Evolutionary conservation across 2,329 filamentous ascomycete genomes (phyloP), one percentile per base, ranked within the genome.

Genomic region (Chaetomiaceae sp.): DNA sequence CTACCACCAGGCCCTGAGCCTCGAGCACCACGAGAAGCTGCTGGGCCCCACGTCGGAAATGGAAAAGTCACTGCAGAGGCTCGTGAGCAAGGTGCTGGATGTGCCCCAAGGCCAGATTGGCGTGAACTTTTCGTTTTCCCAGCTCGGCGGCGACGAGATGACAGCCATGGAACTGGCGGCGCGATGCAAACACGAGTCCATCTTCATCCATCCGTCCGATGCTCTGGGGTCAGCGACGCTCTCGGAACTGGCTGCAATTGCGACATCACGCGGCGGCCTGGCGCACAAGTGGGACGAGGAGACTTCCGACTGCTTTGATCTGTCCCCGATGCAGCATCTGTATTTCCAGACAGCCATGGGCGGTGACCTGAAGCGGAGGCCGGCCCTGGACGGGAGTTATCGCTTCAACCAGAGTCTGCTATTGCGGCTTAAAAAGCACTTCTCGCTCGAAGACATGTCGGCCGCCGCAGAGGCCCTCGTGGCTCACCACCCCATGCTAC

Each of bases 301-400:
- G 33, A 60, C 59, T 1, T 49, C 59, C 8, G 68, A 70, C 17
- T 65, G 53, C 27, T 79, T 77, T 55, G 70, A 72, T 9, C 66
- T 79, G 9, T 74, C 76, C 1, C 71, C 76, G 3, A 79, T 79
- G 71, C 77, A 80, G 62, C 72, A 74, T 48, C 65, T 80, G 4
- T 77, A 76, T 58, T 78, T 79, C 45, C 67, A 74, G 54, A 75
- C 74, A 0, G 62, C 66, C 2, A 71, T 75, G 61, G 70, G 70
- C 4, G 67, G 65, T 1, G 63, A 68, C 42, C 51, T 59, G 10
- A 62, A 63, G 21, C 58, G 62, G 13, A 60, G 68, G 21, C 59
- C 61, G 33, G 51, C 59, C 1, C 50, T 57, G 4, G 66, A 68
- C 2, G 67, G 68, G 0, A 70, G 65, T 19, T 74, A 72, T 52